Conservation (phyloP, 2,329 filamentous ascomycete genomes). For the Diaporthe longicolla region DNA sequence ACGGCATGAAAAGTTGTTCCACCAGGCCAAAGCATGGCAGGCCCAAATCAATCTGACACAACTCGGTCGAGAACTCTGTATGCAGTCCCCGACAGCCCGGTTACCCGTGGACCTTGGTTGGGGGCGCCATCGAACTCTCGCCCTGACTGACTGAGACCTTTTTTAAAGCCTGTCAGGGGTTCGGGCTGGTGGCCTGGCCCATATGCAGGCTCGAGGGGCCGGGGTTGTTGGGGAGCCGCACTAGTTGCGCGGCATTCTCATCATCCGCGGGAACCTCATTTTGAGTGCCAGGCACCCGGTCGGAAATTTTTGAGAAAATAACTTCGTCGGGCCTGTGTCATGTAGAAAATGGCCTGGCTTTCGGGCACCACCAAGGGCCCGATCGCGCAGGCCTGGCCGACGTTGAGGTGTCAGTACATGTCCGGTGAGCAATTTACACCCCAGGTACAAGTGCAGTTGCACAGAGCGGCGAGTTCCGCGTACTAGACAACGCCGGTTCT, state of each 20-base stretch:
- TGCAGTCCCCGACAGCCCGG: conserved; percentile 34
- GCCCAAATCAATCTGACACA: conserved; percentile 23
- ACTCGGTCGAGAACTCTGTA: conserved; percentile 2
- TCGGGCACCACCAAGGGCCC: neutral
- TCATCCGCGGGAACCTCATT: conserved; percentile 6
- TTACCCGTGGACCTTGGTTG: conserved; percentile 28
- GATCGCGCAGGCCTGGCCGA: neutral
- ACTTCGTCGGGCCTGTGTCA: neutral
- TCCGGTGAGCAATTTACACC: neutral
- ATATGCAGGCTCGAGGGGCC: conserved; percentile 11
- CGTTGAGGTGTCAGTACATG: neutral
- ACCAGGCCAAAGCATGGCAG: conserved; percentile 24
- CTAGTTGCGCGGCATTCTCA: conserved; percentile 5
- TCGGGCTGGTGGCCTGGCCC: neutral
- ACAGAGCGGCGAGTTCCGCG: neutral
- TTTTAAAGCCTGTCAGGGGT: neutral
- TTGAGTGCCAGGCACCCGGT: neutral
- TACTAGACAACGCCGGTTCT: neutral
- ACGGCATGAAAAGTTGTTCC: conserved; percentile 18
- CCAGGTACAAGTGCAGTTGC: neutral
- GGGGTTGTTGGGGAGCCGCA: conserved; percentile 28
- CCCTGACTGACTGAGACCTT: neutral
- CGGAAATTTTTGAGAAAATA: neutral
- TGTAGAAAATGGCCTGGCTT: neutral
- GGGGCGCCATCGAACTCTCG: neutral